Base-by-base conservation (phyloP, 179 eudicot species). In the Actinidia chinensis region DNA sequence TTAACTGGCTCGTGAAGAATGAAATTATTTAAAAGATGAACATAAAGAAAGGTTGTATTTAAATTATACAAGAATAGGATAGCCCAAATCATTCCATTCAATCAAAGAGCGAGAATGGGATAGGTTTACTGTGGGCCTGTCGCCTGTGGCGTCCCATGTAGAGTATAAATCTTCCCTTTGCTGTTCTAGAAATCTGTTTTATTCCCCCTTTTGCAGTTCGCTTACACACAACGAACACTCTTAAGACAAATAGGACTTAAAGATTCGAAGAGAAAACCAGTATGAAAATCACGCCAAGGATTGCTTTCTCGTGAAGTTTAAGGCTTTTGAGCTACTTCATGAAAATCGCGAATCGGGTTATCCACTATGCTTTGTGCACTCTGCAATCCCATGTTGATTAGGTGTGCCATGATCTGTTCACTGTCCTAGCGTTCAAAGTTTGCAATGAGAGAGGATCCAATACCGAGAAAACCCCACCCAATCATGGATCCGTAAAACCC, bases 271-370 rank as follows among this genome's bases (percentile, higher is more conserved):
- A 28, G 33, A 28, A 28, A 28, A 28, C 33, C 33, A 28, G 33
- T 28, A 28, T 28, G 33, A 28, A 28, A 28, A 28, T 28, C 33
- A 28, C 1, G 33, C 33, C 33, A 0, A 28, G 33, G 33, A 28
- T 28, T 28, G 33, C 33, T 28, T 28, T 28, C 33, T 28, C 33
- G 33, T 28, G 2, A 28, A 28, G 33, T 6, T 42, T 40, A 15
- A 71, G 44, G 75, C 47, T 52, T 72, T 52, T 72, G 75, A 72
- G 25, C 46, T 15, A 72, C 43, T 14, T 23, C 48, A 50, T 11
- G 3, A 33, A 52, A 17, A 72, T 33, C 33, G 33, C 33, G 33
- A 28, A 28, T 72, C 18, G 15, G 8, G 60, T 36, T n/a, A 22
- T 55, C 42, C 17, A 47, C 12, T 13, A 15, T 28, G 33, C 33